Evolutionary conservation across 164 flowering plant species (phyloP).

Genomic region (Cinnamomum micranthum): DNA sequence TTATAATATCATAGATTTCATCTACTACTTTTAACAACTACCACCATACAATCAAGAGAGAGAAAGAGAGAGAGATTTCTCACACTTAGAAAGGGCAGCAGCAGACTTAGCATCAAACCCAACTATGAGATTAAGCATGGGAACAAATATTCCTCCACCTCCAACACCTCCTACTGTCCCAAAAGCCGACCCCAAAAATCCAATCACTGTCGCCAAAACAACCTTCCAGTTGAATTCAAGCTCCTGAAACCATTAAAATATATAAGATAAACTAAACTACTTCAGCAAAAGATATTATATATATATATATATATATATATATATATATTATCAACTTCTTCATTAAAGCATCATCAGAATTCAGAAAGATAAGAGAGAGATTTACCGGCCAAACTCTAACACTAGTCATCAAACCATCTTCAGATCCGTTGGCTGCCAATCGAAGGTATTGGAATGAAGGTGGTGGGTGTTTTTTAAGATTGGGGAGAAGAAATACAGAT

Average conservation of each 20-base stretch:
- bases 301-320: too few species aligned
- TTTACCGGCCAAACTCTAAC: slow-evolving; percentile 70
- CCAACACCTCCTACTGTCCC: slow-evolving; percentile 98
- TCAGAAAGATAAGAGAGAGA: slow-evolving; percentile 8
- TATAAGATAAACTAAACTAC: background rate
- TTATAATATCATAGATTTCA: background rate
- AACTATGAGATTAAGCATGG: slow-evolving; percentile 82
- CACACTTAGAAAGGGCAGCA: slow-evolving; percentile 97
- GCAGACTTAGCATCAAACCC: slow-evolving; percentile 97
- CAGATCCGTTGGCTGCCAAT: background rate
- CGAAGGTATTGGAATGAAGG: background rate
- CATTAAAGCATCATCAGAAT: background rate
- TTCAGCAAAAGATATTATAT: background rate
- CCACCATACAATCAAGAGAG: background rate
- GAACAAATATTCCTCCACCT: slow-evolving; percentile 97
- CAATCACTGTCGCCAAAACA: slow-evolving; percentile 69
- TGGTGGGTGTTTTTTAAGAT: background rate
- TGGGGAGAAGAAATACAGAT: slow-evolving; percentile 25
- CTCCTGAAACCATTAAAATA: slow-evolving; percentile 31
- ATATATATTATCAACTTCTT: background rate
- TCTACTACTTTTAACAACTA: too few species aligned
- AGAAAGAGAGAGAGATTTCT: background rate
- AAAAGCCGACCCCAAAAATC: slow-evolving; percentile 84
- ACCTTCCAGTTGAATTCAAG: slow-evolving; percentile 72
- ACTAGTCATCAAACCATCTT: background rate